phyloP scores from a whole-genome alignment of 345 rosid species.

The Dipteronia sinensis region DNA sequence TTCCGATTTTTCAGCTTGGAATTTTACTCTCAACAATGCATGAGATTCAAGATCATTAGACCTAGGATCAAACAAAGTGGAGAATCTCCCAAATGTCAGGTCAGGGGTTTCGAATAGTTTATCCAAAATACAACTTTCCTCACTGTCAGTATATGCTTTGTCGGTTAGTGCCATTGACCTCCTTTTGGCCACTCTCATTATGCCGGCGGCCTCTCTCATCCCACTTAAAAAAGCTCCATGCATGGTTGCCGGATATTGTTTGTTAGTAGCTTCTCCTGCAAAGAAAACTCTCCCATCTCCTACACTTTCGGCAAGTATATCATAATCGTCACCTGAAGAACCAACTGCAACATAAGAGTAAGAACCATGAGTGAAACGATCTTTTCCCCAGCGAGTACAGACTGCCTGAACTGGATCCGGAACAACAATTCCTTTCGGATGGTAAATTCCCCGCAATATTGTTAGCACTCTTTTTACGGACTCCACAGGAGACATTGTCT shows the following conservation, averaged over 20 bases:
- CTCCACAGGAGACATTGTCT: slow-evolving; percentile 78
- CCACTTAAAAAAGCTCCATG: slow-evolving; percentile 97
- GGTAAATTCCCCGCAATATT: slow-evolving; percentile 80
- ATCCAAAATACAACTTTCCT: slow-evolving; percentile 36
- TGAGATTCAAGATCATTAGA: slow-evolving; percentile 50
- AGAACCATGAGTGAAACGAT: slow-evolving; percentile 77
- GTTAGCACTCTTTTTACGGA: slow-evolving; percentile 73
- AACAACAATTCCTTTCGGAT: slow-evolving; percentile 89
- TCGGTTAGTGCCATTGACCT: slow-evolving; percentile 38
- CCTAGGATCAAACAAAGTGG: slow-evolving; percentile 57
- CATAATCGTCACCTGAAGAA: slow-evolving; percentile 97
- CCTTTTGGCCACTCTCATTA: slow-evolving; percentile 71
- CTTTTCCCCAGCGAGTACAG: slow-evolving; percentile 95
- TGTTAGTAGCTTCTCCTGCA: slow-evolving; percentile 97
- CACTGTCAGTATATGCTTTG: slow-evolving; percentile 31
- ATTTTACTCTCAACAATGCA: slow-evolving; percentile 53
- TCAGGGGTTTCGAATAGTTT: slow-evolving; percentile 58
- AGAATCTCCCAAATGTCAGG: slow-evolving; percentile 51
- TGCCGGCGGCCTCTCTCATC: slow-evolving; percentile 96
- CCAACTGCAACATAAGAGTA: slow-evolving; percentile 92
- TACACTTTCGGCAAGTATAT: slow-evolving; percentile 84
- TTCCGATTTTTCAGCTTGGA: slow-evolving; percentile 34
- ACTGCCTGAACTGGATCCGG: slow-evolving; percentile 95
- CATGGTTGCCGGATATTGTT: slow-evolving; percentile 97
- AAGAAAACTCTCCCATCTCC: slow-evolving; percentile 96